These are phyloP conservation scores for Solanum corneliomulleri DNA, from an alignment of 257 asterid species.

Conservation along the genomic window DNA sequence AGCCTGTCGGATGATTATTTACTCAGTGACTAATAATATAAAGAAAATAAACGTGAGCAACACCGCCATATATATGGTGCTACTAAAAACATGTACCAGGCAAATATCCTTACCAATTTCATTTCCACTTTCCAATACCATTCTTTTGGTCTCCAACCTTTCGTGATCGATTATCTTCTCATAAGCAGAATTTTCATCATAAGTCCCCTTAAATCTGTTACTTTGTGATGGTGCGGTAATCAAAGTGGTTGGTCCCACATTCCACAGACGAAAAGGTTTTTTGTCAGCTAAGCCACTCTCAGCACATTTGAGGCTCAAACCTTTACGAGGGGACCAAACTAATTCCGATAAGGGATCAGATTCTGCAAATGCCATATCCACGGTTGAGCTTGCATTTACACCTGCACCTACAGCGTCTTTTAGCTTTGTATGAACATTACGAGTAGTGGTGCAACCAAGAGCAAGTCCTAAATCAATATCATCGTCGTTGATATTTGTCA, in stretches of 20 bases:
- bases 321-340: constrained; percentile 62
- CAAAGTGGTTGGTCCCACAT: constrained; percentile 16
- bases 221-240: constrained; percentile 15
- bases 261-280: constrained; percentile 28
- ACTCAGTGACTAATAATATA: background rate
- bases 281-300: constrained; percentile 15
- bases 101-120: background rate
- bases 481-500: constrained; percentile 21
- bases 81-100: background rate
- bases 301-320: constrained; percentile 49
- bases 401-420: constrained; percentile 55
- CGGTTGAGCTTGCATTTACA: constrained; percentile 60
- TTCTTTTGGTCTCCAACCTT: background rate
- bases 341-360: constrained; percentile 61
- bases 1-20: constrained; percentile 20
- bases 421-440: constrained; percentile 8
- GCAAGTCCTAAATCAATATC: constrained; percentile 35
- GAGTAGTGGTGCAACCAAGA: constrained; percentile 26
- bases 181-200: constrained; percentile 8
- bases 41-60: background rate
- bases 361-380: constrained; percentile 37
- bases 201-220: constrained; percentile 10
- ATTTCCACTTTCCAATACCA: background rate
- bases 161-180: constrained; percentile 3
- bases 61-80: background rate